Conservation (phyloP, 1,139 yeast genomes). For the Pichia norvegensis region DNA sequence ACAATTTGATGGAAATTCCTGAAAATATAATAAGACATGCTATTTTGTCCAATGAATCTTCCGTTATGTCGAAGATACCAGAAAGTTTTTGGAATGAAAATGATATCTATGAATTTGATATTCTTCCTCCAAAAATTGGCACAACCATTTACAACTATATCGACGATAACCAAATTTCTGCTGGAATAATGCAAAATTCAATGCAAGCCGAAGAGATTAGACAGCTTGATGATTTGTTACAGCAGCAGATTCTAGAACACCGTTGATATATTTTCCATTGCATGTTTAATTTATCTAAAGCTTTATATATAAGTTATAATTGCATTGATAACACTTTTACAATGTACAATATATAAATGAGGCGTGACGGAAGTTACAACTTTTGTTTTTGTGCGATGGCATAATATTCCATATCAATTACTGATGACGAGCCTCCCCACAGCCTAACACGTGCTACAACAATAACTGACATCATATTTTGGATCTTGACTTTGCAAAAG, state of each 20-base stretch:
- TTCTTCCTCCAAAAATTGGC: conserved; percentile 49
- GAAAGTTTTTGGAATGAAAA: conserved; percentile 50
- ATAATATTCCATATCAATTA: no score
- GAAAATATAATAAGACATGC: conserved; percentile 57
- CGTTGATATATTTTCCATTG: background rate
- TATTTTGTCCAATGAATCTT: conserved; percentile 60
- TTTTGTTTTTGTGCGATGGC: no score
- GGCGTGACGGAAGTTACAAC: no score
- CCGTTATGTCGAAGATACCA: conserved; percentile 64
- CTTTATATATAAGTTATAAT: no score
- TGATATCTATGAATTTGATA: conserved; percentile 62
- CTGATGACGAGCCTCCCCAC: no score
- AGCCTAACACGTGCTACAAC: no score
- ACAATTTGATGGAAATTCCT: conserved; percentile 36
- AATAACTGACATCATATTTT: no score
- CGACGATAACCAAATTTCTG: conserved; percentile 29
- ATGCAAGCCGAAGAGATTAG: conserved; percentile 21
- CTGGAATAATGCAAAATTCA: conserved; percentile 21
- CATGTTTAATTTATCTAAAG: background rate
- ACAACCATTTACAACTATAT: conserved; percentile 35
- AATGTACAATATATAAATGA: no score
- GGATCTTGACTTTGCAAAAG: no score
- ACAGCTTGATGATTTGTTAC: conserved; percentile 18
- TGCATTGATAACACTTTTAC: no score
- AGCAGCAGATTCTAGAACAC: conserved; percentile 13